Evolutionary conservation across 345 rosid species (phyloP), one percentile per base, ranked within the genome.

Genomic region (Rhodamnia rubescens): DNA sequence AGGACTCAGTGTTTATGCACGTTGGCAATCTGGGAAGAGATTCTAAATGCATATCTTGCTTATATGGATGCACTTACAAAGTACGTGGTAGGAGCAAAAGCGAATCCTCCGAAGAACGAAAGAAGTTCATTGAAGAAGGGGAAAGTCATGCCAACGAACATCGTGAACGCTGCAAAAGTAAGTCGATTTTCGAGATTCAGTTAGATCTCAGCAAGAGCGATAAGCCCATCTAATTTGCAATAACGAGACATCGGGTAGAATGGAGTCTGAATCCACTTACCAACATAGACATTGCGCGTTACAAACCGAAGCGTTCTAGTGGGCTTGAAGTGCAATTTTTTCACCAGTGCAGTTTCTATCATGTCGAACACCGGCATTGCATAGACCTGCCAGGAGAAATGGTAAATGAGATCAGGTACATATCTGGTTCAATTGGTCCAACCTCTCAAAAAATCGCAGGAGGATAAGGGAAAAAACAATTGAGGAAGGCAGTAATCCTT

Each of bases 31-130:
- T 29, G 49, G 40, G 32, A 52, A 53, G 27, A 83, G 49, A 49
- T 14, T n/a, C 53, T 18, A 80, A 69, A 44, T 10, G 11, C 32
- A 44, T 20, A 8, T 47, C 53, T 53, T 5, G 36, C 51, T 27
- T 53, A 14, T 32, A 27, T 47, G 7, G 53, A 26, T 40, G 50
- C 22, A 58, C 96, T 93, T 91, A 95, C 98, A 64, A 89, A 94
- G 86, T 94, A 95, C 82, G 98, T 91, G 22, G 98, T 95, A 29
- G 96, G 96, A 32, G 96, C 98, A 88, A 95, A 95, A 69, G 95
- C 95, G 81, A 95, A 95, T 88, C 98, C 96, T 80, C 98, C 98
- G 21, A 95, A 94, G 85, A 94, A 95, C 32, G 89, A 86, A 24
- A 94, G 91, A 81, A 95, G 91, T 24, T 93, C 95, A 13, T 92